Percentiles rank a stretch among this genome's conserved stretches.
Conservation (phyloP, 495 filamentous ascomycete genomes). For the Penicillium simplicissimum region DNA sequence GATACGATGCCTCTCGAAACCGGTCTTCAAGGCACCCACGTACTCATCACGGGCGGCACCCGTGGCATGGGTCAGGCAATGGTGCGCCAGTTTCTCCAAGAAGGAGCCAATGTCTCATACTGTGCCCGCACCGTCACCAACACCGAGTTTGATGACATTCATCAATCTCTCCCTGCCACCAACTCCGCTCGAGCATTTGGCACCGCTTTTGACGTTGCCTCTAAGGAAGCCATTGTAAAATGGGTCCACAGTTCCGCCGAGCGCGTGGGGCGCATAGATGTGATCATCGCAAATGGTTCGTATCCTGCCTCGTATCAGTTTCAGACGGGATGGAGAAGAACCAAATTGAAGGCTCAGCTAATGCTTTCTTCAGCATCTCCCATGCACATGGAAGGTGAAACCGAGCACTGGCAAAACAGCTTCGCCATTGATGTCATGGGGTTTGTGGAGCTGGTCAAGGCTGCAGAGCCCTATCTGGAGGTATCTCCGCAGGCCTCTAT, state of each 20-base stretch:
- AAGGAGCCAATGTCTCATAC: slow-evolving; percentile 19
- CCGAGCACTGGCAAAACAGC: slow-evolving; percentile 14
- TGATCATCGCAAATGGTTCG: too few species aligned
- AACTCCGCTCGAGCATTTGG: too few species aligned
- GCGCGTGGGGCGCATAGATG: too few species aligned
- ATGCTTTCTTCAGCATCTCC: slow-evolving; percentile 11
- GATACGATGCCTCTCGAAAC: slow-evolving; percentile 13
- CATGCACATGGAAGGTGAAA: slow-evolving; percentile 17
- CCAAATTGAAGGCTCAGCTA: neutral
- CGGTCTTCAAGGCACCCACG: slow-evolving; percentile 13
- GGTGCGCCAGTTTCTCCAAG: slow-evolving; percentile 11
- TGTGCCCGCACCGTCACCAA: slow-evolving; percentile 17
- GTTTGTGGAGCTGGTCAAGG: slow-evolving; percentile 16
- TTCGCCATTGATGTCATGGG: slow-evolving; percentile 20
- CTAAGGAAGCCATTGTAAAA: too few species aligned
- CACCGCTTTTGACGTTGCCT: too few species aligned
- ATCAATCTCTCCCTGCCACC: too few species aligned
- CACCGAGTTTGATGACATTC: slow-evolving; percentile 5
- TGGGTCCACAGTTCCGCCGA: too few species aligned
- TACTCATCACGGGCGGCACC: slow-evolving; percentile 21
- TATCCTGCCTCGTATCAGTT: too few species aligned
- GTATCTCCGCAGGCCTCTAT: neutral
- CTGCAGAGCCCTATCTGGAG: slow-evolving; percentile 12
- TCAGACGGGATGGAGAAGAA: too few species aligned
- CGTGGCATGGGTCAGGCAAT: slow-evolving; percentile 17